Evolutionary conservation across 306 rosid species (phyloP), one percentile per base, ranked within the genome.

Genomic region (Cicer arietinum): DNA sequence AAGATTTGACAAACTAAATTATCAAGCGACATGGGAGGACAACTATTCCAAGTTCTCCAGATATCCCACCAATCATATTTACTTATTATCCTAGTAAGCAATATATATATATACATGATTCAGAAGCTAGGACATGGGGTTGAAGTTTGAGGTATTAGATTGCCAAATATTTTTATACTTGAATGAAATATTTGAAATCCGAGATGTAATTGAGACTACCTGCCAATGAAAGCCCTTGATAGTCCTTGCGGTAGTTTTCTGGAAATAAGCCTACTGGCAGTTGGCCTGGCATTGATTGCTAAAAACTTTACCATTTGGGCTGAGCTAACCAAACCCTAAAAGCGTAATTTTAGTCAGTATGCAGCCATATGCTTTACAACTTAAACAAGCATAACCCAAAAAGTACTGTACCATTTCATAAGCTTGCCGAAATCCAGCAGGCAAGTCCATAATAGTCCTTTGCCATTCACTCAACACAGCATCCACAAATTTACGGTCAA

Each of bases 361-460:
- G 51, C 6, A n/a, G 76, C 62, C 45, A 60, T 10, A 80, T 17
- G 56, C 65, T 69, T 46, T 50, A 73, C 77, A 79, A 3, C 25
- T 65, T 73, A 80, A 79, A 59, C 65, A 71, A 22, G 58, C 61
- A 59, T 47, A 72, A 57, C 44, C 51, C 20, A 41, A 77, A 75
- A 76, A 76, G 22, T 53, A 78, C 65, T 16, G 68, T 62, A 92
- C 98, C 99, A 95, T 89, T 87, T 95, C 99, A 84, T 90, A 92
- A 62, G 99, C 97, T 85, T 94, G 98, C 17, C 99, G 97, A 62
- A 94, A 83, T 71, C 99, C 99, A 63, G 98, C 99, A 70, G 99
- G 99, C 79, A 94, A 90, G 79, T 94, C 97, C 96, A 94, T 85
- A 85, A 94, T 80, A 67, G 98, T 92, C 88, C 41, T 89, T 76